Base-by-base conservation (phyloP, 192 early-diverging fungal species). In the Coemansia sp. region DNA sequence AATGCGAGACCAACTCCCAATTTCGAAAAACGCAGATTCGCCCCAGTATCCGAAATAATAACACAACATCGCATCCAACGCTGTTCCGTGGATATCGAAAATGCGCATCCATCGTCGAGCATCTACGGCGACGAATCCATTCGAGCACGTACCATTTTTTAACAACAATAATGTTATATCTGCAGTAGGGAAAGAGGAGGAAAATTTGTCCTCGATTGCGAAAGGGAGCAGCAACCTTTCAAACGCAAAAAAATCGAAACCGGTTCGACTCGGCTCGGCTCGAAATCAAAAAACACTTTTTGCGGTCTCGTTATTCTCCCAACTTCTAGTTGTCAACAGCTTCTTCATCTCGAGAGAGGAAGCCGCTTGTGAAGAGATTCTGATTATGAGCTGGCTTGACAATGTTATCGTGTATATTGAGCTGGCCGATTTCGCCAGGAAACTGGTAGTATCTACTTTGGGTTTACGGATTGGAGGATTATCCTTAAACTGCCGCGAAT, bases 71-170 rank as follows among this genome's bases (percentile, higher is more conserved):
- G 55, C 25, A 57, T 57, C 55, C 55, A n/a, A 19, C 15, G 6
- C 34, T 17, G 2, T 25, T 20, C 15, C 15, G 55, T 15, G 6
- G 17, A 35, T 57, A 35, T 36, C 15, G 33, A 36, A 57, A 35
- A n/a, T 43, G 8, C 65, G 65, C 34, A 66, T 59, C 55, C 65
- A 66, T 66, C 65, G 56, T 25, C 34, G 15, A 22, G 23, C 25
- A 32, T 49, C 9, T 34, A 58, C 34, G 45, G 29, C 19, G 56
- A 10, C 56, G 65, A 56, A 66, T 66, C 65, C 65, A 66, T 59
- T 42, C 54, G n/a, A 58, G 36, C 65, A 66, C 65, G 55, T 66
- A 66, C 65, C 65, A 66, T 66, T 66, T 22, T 66, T 36, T n/a
- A n/a, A n/a, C n/a, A 43, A 48, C 19, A 22, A 52, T 42, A 49